phyloP scores from a whole-genome alignment of 805 yeast species.

The Myxozyma sirexii region DNA sequence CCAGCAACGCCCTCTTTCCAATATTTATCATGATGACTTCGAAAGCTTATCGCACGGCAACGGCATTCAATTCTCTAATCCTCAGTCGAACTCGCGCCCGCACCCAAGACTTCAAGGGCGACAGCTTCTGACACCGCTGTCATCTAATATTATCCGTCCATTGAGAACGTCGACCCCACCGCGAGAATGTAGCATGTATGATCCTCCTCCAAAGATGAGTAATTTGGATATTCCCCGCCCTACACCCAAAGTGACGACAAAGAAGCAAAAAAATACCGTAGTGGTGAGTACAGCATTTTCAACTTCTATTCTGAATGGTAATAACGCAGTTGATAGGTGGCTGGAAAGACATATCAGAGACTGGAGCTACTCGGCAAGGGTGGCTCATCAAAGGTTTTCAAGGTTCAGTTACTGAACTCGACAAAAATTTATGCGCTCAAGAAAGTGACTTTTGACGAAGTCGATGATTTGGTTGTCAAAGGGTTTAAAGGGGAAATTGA shows the following conservation, averaged over 20 bases:
- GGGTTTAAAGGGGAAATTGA: conserved; percentile 92
- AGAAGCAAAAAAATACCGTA: conserved; percentile 40
- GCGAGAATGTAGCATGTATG: conserved; percentile 13
- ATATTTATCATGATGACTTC: conserved; percentile 21
- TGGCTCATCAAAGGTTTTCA: conserved; percentile 89
- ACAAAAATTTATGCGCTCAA: conserved; percentile 76
- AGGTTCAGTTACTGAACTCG: conserved; percentile 56
- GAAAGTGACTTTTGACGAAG: conserved; percentile 72
- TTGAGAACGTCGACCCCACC: conserved; percentile 27
- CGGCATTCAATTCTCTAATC: no score
- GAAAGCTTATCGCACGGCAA: not conserved
- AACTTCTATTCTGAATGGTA: not conserved
- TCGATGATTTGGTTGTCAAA: conserved; percentile 69
- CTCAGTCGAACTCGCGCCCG: not conserved
- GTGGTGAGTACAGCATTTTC: conserved; percentile 48
- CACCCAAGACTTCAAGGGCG: conserved; percentile 18
- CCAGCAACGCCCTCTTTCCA: not conserved
- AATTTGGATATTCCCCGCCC: conserved; percentile 28
- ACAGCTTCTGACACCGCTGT: conserved; percentile 33
- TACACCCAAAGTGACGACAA: conserved; percentile 18
- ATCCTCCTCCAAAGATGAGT: conserved; percentile 36
- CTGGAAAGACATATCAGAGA: conserved; percentile 64
- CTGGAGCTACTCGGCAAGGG: conserved; percentile 85
- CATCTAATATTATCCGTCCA: conserved; percentile 35
- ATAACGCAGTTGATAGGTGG: conserved; percentile 8